Evolutionary conservation across 192 early-diverging fungal species (phyloP).

Genomic region (Anaeromyces robustus): DNA sequence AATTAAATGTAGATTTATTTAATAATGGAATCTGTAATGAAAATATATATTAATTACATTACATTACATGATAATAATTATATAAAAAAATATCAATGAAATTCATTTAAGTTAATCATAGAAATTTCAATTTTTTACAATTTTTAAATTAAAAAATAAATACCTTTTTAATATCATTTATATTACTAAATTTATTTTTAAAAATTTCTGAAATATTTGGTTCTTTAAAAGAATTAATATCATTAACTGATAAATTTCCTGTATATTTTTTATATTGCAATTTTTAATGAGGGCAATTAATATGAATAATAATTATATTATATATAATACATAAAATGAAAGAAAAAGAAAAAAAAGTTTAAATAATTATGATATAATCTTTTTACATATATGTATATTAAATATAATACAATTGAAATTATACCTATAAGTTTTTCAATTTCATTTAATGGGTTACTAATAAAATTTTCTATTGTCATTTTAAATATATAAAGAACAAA

Average conservation of each 20-base stretch:
- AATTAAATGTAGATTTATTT: not conserved
- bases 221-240: not conserved
- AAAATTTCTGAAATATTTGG: not conserved
- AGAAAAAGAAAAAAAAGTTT: not conserved
- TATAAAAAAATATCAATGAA: not conserved
- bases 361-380: not conserved
- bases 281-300: no score
- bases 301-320: not conserved
- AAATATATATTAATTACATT: no score
- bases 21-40: not conserved
- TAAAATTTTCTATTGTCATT: not conserved
- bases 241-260: not conserved
- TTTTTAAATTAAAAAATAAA: not conserved
- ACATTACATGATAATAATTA: no score
- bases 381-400: no score
- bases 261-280: no score
- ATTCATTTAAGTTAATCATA: not conserved
- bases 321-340: no score
- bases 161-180: not conserved
- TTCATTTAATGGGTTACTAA: not conserved
- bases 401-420: no score
- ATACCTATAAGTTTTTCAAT: not conserved
- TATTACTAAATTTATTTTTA: not conserved
- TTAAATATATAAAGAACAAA: not conserved
- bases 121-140: not conserved